phyloP scores from a whole-genome alignment of 2,329 filamentous ascomycete species.

The Tetracladium maxilliforme region DNA sequence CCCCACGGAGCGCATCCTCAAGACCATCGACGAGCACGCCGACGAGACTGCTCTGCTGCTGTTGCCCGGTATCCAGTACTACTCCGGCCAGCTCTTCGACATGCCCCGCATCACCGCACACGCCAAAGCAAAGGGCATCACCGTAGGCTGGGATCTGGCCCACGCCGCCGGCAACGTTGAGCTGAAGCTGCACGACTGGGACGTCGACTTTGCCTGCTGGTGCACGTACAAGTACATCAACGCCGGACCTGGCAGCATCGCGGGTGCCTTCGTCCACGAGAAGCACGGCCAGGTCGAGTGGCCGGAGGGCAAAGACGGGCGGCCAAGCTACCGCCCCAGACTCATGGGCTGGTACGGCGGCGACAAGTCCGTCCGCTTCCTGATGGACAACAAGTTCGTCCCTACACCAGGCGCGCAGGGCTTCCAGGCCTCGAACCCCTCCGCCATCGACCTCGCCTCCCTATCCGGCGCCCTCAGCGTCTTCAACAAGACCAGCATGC shows the following conservation, averaged over 20 bases:
- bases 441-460: conserved; percentile 62
- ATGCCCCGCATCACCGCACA: conserved; percentile 66
- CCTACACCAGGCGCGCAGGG: conserved; percentile 67
- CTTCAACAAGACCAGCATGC: conserved; percentile 59
- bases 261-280: conserved; percentile 68
- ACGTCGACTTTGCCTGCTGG: conserved; percentile 85
- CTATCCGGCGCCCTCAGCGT: conserved; percentile 59
- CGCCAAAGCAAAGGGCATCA: conserved; percentile 55
- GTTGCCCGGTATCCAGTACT: conserved; percentile 82
- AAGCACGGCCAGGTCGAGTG: conserved; percentile 45
- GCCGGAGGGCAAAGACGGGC: conserved; percentile 19
- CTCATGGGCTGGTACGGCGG: conserved; percentile 81
- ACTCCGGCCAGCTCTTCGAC: conserved; percentile 80
- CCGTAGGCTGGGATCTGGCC: conserved; percentile 78
- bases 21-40: conserved; percentile 61
- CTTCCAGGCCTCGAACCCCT: conserved; percentile 77
- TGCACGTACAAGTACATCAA: conserved; percentile 95
- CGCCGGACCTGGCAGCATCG: conserved; percentile 69
- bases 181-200: conserved; percentile 70
- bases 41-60: conserved; percentile 60
- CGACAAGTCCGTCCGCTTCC: conserved; percentile 61
- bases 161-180: conserved; percentile 78
- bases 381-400: conserved; percentile 69
- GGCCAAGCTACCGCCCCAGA: conserved; percentile 42
- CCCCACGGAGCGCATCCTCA: conserved; percentile 55